These are phyloP conservation scores for Pseudovirgaria hyperparasitica DNA, from an alignment of 2,329 filamentous ascomycete genomes.

Conservation along the genomic window DNA sequence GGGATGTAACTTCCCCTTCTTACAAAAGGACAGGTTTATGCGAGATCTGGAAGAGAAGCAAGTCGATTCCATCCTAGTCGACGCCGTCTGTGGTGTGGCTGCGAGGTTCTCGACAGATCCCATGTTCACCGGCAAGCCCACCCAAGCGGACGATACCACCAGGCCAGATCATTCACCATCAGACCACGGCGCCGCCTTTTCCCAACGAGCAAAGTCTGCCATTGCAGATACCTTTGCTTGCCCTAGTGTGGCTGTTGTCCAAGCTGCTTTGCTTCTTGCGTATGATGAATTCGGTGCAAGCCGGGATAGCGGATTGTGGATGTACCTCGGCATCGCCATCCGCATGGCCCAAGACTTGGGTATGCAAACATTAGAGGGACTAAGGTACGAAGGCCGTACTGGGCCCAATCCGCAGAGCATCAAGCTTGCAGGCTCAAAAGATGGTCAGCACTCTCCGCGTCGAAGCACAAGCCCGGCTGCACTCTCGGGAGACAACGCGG, in stretches of 20 bases:
- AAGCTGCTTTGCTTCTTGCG: constrained; percentile 70
- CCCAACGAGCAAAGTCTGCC: constrained; percentile 69
- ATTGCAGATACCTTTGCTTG: constrained; percentile 74
- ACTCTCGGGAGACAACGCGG: constrained; percentile 26
- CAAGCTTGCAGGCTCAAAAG: constrained; percentile 41
- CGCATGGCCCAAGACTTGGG: constrained; percentile 71
- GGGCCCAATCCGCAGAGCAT: constrained; percentile 45
- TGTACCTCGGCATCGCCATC: constrained; percentile 82
- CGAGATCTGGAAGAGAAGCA: constrained; percentile 68
- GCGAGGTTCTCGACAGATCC: constrained; percentile 62
- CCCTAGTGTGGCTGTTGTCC: constrained; percentile 70
- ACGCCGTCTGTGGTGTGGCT: constrained; percentile 71
- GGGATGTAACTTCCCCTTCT: constrained; percentile 76
- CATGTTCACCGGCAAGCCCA: constrained; percentile 38
- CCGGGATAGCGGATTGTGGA: constrained; percentile 83
- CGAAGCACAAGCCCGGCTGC: constrained; percentile 10
- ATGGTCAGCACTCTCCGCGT: constrained; percentile 38
- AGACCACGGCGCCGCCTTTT: constrained; percentile 65
- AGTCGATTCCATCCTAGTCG: constrained; percentile 72
- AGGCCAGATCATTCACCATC: constrained; percentile 27
- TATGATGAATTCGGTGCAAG: constrained; percentile 84
- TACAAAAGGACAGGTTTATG: constrained; percentile 60
- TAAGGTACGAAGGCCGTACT: constrained; percentile 43
- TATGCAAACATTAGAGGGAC: constrained; percentile 67
- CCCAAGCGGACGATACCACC: constrained; percentile 26